Evolutionary conservation across 148 eudicot genomes (phyloP), one percentile per base, ranked within the genome.

Genomic region (Rhododendron molle): DNA sequence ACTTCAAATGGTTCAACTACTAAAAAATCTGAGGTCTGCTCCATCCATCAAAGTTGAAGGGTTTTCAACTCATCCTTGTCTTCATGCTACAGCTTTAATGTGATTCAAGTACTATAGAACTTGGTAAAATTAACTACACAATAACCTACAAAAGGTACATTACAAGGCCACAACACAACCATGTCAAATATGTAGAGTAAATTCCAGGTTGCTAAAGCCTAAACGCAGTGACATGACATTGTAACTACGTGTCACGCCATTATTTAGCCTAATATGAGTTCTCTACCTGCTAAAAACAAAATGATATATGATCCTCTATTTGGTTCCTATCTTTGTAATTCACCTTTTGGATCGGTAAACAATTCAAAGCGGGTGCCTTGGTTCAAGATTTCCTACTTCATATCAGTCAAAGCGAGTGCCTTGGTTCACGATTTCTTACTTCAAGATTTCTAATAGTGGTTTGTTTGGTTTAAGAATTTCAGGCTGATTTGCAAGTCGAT

Each of bases 291-390:
- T 67, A 28, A 67, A 67, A 67, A 26, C 14, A 26, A 11, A 67
- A 28, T 28, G 36, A 26, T 0, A 40, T 81, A 40, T 81, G 32
- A 81, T 40, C 71, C 50, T 60, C 32, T 12, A 43, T 60, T 38
- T 60, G 84, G 34, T 38, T n/a, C 74, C 50, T 47, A 82, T 77
- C 11, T 76, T 77, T 43, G 80, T 77, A 77, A 21, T 54, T 34
- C 20, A 36, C 67, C 47, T 34, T 81, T 58, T 5, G 20, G 72
- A 62, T 60, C 28, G 74, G 43, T 82, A 60, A 60, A 82, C n/a
- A 36, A 82, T 36, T 82, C 50, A 5, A 23, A 38, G 65, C 34
- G 14, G 21, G 58, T 78, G 7, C 26, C 44, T 81, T 82, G 50
- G 49, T 2, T n/a, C 28, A 38, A 58, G 49, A 58, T 34, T 81